A percentile compares a stretch with the other conserved stretches of the same genome.
Evolutionary conservation across 2,329 filamentous ascomycete genomes (phyloP).

Genomic region (Paracorniculantispora psalliotae): DNA sequence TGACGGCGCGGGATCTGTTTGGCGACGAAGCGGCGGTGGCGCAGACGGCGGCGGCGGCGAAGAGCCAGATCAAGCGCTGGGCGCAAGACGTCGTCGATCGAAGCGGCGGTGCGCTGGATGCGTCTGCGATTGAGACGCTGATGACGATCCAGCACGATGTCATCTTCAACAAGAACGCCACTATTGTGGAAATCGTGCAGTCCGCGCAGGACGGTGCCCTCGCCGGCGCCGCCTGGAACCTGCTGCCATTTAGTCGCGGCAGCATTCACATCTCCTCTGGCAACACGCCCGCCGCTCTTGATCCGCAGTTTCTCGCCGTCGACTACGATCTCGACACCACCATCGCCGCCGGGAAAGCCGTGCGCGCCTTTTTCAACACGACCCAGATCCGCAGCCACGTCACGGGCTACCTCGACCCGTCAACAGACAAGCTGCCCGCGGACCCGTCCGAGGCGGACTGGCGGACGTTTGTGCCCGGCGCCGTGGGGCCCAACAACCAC

Average conservation of each 20-base stretch:
- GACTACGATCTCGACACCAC: conserved; percentile 32
- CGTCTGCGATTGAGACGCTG: conserved; percentile 32
- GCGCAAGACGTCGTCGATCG: conserved; percentile 24
- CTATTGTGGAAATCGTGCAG: conserved; percentile 44
- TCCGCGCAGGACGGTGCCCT: conserved; percentile 25
- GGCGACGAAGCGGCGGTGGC: conserved; percentile 21
- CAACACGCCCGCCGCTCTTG: conserved; percentile 30
- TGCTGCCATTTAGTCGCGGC: conserved; percentile 36
- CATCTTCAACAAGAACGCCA: conserved; percentile 40
- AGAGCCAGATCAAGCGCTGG: conserved; percentile 25
- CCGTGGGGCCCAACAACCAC: conserved; percentile 11
- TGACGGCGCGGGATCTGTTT: conserved; percentile 31
- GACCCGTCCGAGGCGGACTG: conserved; percentile 28
- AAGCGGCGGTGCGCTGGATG: conserved; percentile 23
- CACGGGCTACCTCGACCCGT: conserved; percentile 18
- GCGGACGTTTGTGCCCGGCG: conserved; percentile 18
- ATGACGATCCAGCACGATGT: conserved; percentile 43
- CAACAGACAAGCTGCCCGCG: conserved; percentile 20
- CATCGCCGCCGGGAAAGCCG: conserved; percentile 25
- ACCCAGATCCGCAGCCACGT: conserved; percentile 22
- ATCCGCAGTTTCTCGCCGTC: conserved; percentile 31
- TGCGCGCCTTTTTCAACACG: conserved; percentile 28
- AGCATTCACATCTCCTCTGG: conserved; percentile 36
- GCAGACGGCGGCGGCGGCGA: conserved; percentile 22
- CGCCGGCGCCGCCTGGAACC: conserved; percentile 32